These are phyloP conservation scores for Eremomyces bilateralis DNA, from an alignment of 495 filamentous ascomycete species.

Conservation along the genomic window DNA sequence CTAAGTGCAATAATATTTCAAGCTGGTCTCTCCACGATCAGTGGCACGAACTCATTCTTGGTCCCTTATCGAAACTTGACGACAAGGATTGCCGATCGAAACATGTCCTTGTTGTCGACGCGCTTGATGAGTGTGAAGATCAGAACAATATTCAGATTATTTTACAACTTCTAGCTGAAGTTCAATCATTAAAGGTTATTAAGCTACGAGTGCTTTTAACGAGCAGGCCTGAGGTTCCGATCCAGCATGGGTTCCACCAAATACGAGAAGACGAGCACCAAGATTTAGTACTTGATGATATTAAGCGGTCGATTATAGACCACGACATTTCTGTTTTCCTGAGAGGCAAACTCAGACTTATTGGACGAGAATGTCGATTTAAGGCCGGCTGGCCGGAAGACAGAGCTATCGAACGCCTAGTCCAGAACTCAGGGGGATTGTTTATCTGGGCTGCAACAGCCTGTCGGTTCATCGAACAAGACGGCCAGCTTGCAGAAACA, in stretches of 20 bases:
- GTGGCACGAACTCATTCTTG: slow-evolving; percentile 27
- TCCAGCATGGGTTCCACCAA: slow-evolving; percentile 11
- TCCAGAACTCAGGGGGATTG: background rate
- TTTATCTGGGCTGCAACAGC: no score
- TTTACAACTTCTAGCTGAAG: slow-evolving; percentile 9
- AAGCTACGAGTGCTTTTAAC: slow-evolving; percentile 1
- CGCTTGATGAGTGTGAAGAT: no score
- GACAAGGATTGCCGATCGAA: background rate
- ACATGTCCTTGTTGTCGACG: slow-evolving; percentile 8
- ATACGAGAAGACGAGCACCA: no score
- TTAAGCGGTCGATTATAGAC: slow-evolving; percentile 7
- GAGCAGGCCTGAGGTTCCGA: slow-evolving; percentile 11
- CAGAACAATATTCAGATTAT: slow-evolving; percentile 9
- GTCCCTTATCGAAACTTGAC: slow-evolving; percentile 12
- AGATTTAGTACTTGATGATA: slow-evolving; percentile 13
- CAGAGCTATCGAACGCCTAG: background rate
- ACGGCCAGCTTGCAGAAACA: no score
- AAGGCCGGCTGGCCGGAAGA: no score
- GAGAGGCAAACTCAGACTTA: background rate
- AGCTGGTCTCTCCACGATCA: slow-evolving; percentile 21
- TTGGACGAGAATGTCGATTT: background rate
- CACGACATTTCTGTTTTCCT: slow-evolving; percentile 4
- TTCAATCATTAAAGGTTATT: slow-evolving; percentile 1
- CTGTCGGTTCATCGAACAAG: no score
- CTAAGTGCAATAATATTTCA: slow-evolving; percentile 7